phyloP scores from a whole-genome alignment of 805 yeast genomes.

The Candida sithepensis region DNA sequence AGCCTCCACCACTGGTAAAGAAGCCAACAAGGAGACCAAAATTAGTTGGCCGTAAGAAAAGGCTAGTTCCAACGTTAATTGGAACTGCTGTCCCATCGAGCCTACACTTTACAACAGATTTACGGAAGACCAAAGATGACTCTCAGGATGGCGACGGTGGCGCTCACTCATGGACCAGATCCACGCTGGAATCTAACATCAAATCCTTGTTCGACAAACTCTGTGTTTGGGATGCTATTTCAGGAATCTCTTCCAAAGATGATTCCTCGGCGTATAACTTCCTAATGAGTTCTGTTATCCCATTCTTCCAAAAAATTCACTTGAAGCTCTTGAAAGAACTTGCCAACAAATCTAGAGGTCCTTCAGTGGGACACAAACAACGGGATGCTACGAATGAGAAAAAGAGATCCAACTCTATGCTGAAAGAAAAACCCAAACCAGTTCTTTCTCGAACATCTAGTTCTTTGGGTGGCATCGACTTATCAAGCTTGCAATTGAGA shows the following conservation, averaged over 20 bases:
- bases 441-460: neutral
- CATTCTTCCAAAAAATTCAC: slow-evolving; percentile 28
- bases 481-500: slow-evolving; percentile 18
- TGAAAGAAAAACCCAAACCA: neutral
- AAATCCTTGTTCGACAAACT: slow-evolving; percentile 26
- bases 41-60: slow-evolving; percentile 29
- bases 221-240: slow-evolving; percentile 32
- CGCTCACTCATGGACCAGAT: neutral
- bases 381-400: slow-evolving; percentile 5
- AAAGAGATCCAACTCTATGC: slow-evolving; percentile 1
- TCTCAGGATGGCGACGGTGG: neutral
- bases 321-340: slow-evolving; percentile 24
- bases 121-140: slow-evolving; percentile 8
- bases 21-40: slow-evolving; percentile 4
- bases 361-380: slow-evolving; percentile 16
- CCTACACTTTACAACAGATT: slow-evolving; percentile 26
- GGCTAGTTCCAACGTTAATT: slow-evolving; percentile 31
- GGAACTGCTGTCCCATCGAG: slow-evolving; percentile 27
- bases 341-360: slow-evolving; percentile 28
- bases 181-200: slow-evolving; percentile 12
- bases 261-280: slow-evolving; percentile 27
- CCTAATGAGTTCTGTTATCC: slow-evolving; percentile 25
- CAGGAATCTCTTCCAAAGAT: slow-evolving; percentile 23
- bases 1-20: too few species aligned
- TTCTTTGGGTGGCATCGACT: slow-evolving; percentile 8